Percentiles rank a stretch among this genome's conserved stretches.
These are phyloP conservation scores for Mrakia hoshinonis DNA, from an alignment of 768 basidiomycete genomes.

Conservation along the genomic window DNA sequence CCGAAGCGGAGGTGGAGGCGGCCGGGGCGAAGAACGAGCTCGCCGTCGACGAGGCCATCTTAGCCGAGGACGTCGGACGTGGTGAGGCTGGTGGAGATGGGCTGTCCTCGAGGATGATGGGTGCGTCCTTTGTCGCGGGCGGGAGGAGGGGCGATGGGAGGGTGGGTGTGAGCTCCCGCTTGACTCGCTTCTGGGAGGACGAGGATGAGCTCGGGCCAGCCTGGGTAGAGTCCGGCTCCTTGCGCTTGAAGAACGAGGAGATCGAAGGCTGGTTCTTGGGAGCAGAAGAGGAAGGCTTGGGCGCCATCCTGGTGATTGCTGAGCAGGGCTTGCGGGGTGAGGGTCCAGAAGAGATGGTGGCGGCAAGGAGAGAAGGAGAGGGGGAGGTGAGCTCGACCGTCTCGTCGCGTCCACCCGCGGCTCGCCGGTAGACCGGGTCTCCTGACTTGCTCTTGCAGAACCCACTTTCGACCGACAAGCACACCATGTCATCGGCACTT, in stretches of 20 bases:
- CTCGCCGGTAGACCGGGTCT: no score
- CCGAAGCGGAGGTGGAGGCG: background rate
- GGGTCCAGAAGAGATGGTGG: background rate
- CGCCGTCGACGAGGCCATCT: background rate
- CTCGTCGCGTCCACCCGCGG: background rate
- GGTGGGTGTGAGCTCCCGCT: background rate
- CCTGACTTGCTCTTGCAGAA: no score
- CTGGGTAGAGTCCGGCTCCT: background rate
- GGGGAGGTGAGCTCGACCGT: background rate
- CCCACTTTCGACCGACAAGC: no score
- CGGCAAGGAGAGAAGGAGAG: background rate
- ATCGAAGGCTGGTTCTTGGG: conserved; percentile 16
- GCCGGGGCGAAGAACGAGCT: background rate
- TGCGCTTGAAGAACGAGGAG: conserved; percentile 25
- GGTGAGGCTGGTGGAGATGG: background rate
- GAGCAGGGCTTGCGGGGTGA: background rate
- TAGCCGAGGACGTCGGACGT: background rate
- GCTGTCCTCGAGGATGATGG: conserved; percentile 1
- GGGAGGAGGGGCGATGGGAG: background rate
- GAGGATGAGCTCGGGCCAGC: background rate
- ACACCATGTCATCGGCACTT: no score
- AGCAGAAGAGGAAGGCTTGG: background rate
- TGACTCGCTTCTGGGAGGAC: conserved; percentile 8
- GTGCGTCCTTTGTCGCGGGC: background rate
- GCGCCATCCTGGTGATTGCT: background rate